A percentile compares a stretch with the other conserved stretches of the same genome.
Evolutionary conservation across 805 yeast genomes (phyloP).

Genomic region (Lipomyces starkeyi): DNA sequence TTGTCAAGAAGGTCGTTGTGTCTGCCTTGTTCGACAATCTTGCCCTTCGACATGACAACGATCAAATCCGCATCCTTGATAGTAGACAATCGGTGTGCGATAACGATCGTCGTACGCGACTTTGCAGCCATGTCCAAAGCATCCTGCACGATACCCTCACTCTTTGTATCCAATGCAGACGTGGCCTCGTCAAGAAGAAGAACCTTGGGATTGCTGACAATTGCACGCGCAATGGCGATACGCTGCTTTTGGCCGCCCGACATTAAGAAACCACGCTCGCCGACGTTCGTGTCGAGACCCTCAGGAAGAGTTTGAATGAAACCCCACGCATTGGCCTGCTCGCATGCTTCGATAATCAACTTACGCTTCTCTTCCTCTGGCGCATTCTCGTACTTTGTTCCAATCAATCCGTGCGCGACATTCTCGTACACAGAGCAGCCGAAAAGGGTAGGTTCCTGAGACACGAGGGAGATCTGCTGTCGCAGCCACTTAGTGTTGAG

Average conservation of each 20-base stretch:
- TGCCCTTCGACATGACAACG: constrained; percentile 58
- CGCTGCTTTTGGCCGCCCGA: constrained; percentile 75
- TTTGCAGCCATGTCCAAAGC: constrained; percentile 50
- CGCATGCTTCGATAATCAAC: constrained; percentile 51
- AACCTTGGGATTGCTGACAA: constrained; percentile 59
- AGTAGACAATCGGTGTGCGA: constrained; percentile 89
- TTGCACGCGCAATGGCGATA: constrained; percentile 65
- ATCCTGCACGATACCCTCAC: constrained; percentile 64
- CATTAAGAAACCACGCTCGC: constrained; percentile 62
- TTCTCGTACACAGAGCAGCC: constrained; percentile 85
- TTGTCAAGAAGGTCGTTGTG: constrained; percentile 48
- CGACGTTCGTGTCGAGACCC: constrained; percentile 56
- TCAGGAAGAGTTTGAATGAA: constrained; percentile 60
- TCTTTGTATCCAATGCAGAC: constrained; percentile 65
- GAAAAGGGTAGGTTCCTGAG: constrained; percentile 94
- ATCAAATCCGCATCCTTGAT: constrained; percentile 68
- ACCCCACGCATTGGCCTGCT: constrained; percentile 57
- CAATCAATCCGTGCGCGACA: constrained; percentile 71
- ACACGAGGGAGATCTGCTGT: constrained; percentile 82
- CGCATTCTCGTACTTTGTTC: constrained; percentile 43
- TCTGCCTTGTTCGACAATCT: constrained; percentile 56
- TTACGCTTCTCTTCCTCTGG: constrained; percentile 48
- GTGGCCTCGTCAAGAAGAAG: constrained; percentile 70
- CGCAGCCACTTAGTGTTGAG: constrained; percentile 79
- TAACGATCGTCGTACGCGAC: constrained; percentile 67